These are phyloP conservation scores for Arthroderma sp. DNA, from an alignment of 2,329 filamentous ascomycete genomes.

Conservation along the genomic window DNA sequence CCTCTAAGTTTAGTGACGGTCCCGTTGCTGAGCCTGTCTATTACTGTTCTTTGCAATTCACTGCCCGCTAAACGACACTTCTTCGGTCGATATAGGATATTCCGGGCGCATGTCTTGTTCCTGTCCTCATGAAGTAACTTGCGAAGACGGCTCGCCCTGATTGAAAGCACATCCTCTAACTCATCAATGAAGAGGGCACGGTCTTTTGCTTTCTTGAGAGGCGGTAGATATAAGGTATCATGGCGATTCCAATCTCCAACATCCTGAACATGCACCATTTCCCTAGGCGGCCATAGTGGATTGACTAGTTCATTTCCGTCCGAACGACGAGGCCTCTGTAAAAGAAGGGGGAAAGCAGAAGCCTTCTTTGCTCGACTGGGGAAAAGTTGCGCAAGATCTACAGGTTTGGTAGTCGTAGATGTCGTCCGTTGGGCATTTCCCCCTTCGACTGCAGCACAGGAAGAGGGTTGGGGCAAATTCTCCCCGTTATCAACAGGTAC, in stretches of 20 bases:
- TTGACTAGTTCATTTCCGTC: slow-evolving; percentile 17
- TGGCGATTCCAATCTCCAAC: background rate
- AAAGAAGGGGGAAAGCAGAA: too few relatives aligned
- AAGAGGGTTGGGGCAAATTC: too few relatives aligned
- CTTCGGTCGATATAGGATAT: slow-evolving; percentile 3
- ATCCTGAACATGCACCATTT: slow-evolving; percentile 40
- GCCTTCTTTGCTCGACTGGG: too few relatives aligned
- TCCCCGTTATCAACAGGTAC: too few relatives aligned
- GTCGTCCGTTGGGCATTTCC: too few relatives aligned
- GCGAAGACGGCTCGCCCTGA: background rate
- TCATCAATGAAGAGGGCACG: slow-evolving; percentile 20
- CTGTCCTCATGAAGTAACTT: background rate
- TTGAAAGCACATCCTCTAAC: slow-evolving; percentile 21
- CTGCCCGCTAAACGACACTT: slow-evolving; percentile 1
- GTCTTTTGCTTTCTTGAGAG: slow-evolving; percentile 24
- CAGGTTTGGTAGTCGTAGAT: too few relatives aligned
- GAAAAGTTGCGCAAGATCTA: too few relatives aligned
- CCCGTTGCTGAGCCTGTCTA: background rate
- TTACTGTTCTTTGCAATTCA: background rate
- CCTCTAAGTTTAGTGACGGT: background rate
- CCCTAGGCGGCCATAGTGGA: slow-evolving; percentile 28
- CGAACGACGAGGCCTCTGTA: too few relatives aligned
- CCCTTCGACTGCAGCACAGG: too few relatives aligned
- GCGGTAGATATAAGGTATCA: background rate
- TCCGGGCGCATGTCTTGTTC: background rate